Evolutionary conservation across 2,329 filamentous ascomycete genomes (phyloP).

Genomic region (Tolypocladium sp.): DNA sequence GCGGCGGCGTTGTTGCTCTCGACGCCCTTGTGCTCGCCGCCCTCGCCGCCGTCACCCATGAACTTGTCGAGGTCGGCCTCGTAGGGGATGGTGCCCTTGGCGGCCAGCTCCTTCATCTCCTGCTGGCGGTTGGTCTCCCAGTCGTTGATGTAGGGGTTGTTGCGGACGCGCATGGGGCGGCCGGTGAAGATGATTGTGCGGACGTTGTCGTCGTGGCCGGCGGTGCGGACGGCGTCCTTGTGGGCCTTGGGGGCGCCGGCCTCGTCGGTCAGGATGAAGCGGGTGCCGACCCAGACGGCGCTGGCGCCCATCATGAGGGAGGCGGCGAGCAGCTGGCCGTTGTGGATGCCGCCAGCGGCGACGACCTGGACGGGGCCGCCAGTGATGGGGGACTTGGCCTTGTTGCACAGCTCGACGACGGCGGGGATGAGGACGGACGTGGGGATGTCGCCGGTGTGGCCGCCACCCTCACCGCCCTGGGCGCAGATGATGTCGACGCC

Average conservation of each 20-base stretch:
- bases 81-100: constrained; percentile 85
- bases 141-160: constrained; percentile 86
- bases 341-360: constrained; percentile 89
- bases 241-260: constrained; percentile 88
- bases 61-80: constrained; percentile 89
- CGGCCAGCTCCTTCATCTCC: constrained; percentile 88
- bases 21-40: constrained; percentile 50
- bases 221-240: constrained; percentile 89
- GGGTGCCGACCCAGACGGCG: constrained; percentile 93
- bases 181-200: constrained; percentile 98
- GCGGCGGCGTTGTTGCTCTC: constrained; percentile 52
- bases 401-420: constrained; percentile 72
- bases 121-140: constrained; percentile 87
- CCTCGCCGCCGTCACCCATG: constrained; percentile 51
- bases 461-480: constrained; percentile 94
- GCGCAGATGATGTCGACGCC: constrained; percentile 97
- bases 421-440: constrained; percentile 89
- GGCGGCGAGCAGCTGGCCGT: constrained; percentile 81
- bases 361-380: constrained; percentile 83
- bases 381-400: constrained; percentile 77
- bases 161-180: constrained; percentile 85
- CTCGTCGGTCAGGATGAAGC: constrained; percentile 90
- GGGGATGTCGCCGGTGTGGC: constrained; percentile 90
- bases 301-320: constrained; percentile 86
- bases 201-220: constrained; percentile 90